Base-by-base conservation (phyloP, 306 rosid genomes). In the Ormosia emarginata region DNA sequence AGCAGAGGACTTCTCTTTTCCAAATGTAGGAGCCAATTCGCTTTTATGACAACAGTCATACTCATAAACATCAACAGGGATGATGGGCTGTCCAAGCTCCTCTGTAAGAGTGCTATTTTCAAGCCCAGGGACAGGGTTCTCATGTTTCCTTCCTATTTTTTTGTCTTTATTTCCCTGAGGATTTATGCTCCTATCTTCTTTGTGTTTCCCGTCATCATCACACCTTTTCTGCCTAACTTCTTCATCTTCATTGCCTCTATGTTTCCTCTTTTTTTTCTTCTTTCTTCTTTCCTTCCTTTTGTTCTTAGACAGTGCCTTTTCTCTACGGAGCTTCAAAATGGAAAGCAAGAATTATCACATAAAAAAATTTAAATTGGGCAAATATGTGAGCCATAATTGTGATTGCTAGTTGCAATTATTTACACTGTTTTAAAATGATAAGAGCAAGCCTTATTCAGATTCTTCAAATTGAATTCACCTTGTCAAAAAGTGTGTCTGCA, bases 261-360 rank as follows among this genome's bases (percentile, higher is more conserved):
- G 53, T 64, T 44, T 66, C 71, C 57, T 75, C 69, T 17, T 9
- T 52, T 67, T 36, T 40, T 44, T 75, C 47, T 17, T 14, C 14
- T 46, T 75, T 2, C 61, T 41, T 17, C 9, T 58, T 32, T 74
- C 64, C 47, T 71, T 14, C 61, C 12, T n/a, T 18, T 43, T 30
- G 12, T 44, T 44, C 50, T 78, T 30, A 9, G 53, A 34, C 65
- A 64, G 15, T 37, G 12, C 39, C 44, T 52, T 79, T 40, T 36
- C 59, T 71, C 63, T 59, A 7, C 46, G 40, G 39, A 75, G 65
- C 85, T 82, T 75, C 47, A 82, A 55, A 29, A 40, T 11, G 24
- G 5, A 56, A 57, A 41, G 10, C 41, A 74, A 56, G 52, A 74
- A 5, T 58, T 8, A 17, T 4, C 41, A 67, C 6, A 63, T 37